These are phyloP conservation scores for Chlorella sp. DNA, from an alignment of 139 green algal species.

Conservation along the genomic window DNA sequence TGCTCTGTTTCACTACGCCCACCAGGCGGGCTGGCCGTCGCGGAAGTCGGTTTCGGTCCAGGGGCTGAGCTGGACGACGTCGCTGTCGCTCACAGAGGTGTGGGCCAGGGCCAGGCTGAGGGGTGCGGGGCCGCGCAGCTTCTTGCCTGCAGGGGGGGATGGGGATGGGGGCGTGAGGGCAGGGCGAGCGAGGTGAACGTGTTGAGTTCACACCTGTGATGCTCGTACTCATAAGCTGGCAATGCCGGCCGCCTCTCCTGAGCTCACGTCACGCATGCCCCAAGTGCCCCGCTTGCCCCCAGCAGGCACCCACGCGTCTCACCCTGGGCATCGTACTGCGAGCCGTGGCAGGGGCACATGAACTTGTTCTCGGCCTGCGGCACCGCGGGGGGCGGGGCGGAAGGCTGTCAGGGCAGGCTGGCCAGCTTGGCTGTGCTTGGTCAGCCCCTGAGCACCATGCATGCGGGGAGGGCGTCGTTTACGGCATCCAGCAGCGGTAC, in stretches of 20 bases:
- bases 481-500: background rate
- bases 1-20: conserved; percentile 64
- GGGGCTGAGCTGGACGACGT: conserved; percentile 85
- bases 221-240: conserved; percentile 83
- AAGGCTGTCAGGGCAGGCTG: too few relatives aligned
- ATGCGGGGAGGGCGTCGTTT: too few relatives aligned
- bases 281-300: too few relatives aligned
- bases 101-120: conserved; percentile 95
- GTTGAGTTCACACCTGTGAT: background rate
- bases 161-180: too few relatives aligned
- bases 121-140: background rate
- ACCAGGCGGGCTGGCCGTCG: conserved; percentile 88
- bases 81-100: conserved; percentile 69
- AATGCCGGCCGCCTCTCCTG: too few relatives aligned
- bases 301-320: too few relatives aligned
- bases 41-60: conserved; percentile 99
- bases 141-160: background rate
- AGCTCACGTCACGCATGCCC: too few relatives aligned
- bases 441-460: background rate
- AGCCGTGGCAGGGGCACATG: conserved; percentile 99
- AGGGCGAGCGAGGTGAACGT: background rate
- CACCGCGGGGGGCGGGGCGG: background rate
- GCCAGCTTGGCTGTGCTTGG: background rate
- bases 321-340: conserved; percentile 94
- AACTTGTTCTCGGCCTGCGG: conserved; percentile 99